A percentile compares a stretch with the other conserved stretches of the same genome.
These are phyloP conservation scores for Penicillium brasilianum DNA, from an alignment of 2,329 filamentous ascomycete genomes.

Conservation along the genomic window DNA sequence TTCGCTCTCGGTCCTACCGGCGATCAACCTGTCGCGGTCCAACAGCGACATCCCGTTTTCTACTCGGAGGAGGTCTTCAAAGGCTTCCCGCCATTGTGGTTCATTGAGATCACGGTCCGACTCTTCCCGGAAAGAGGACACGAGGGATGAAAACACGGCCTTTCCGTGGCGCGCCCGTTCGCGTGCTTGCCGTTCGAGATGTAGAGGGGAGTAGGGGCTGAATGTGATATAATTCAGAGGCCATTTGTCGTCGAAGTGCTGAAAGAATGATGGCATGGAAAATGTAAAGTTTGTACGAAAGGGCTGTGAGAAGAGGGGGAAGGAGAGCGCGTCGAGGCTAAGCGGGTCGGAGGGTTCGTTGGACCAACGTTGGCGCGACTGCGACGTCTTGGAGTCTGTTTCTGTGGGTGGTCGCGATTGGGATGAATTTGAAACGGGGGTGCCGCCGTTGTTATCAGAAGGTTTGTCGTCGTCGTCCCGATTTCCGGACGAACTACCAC, in stretches of 20 bases:
- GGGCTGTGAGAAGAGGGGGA: conserved; percentile 1
- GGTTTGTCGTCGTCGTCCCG: conserved; percentile 10
- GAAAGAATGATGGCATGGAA: conserved; percentile 36
- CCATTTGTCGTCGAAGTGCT: conserved; percentile 43
- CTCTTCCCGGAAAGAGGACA: conserved; percentile 38
- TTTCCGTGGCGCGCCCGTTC: conserved; percentile 33
- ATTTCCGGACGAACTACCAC: conserved; percentile 12
- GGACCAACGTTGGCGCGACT: conserved; percentile 20
- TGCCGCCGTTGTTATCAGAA: conserved; percentile 2
- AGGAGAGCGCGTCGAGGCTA: conserved; percentile 40
- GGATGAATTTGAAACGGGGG: not conserved
- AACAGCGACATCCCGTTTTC: conserved; percentile 52
- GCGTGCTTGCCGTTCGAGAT: conserved; percentile 55
- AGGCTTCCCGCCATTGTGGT: conserved; percentile 61
- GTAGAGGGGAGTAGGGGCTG: conserved; percentile 61
- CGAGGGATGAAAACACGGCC: conserved; percentile 42
- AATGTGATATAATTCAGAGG: conserved; percentile 51
- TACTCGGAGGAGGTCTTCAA: conserved; percentile 62
- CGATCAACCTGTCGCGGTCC: conserved; percentile 35
- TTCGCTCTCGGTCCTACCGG: conserved; percentile 37
- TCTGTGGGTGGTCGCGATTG: conserved; percentile 23
- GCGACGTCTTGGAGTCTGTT: conserved; percentile 34
- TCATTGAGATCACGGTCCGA: conserved; percentile 43
- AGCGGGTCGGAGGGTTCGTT: conserved; percentile 33
- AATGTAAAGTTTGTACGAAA: conserved; percentile 12